phyloP scores from a whole-genome alignment of 2,329 filamentous ascomycete species.

The Botrytis squamosa region DNA sequence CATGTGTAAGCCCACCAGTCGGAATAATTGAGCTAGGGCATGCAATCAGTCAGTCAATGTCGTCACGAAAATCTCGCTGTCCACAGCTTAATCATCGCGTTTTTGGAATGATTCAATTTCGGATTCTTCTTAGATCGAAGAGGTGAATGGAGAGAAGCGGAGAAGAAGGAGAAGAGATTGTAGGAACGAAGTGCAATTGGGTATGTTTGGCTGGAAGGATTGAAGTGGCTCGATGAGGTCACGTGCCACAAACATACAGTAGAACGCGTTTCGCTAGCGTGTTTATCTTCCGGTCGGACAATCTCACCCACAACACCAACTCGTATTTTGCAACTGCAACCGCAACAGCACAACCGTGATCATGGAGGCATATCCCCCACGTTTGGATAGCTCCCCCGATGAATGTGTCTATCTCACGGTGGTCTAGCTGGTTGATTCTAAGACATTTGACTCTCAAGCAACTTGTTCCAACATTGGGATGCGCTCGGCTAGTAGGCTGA shows the following conservation, averaged over 20 bases:
- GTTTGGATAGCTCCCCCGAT: not conserved
- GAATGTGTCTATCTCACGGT: conserved; percentile 1
- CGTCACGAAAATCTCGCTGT: not conserved
- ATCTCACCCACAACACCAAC: conserved; percentile 5
- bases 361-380: not conserved
- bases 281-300: conserved; percentile 10
- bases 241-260: not conserved
- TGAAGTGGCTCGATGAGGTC: not conserved
- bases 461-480: not conserved
- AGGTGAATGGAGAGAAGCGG: not conserved
- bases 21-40: not conserved
- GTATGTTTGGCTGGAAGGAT: conserved; percentile 1
- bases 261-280: conserved; percentile 15
- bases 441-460: conserved; percentile 13
- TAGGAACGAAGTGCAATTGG: not conserved
- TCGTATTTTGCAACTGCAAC: conserved; percentile 10
- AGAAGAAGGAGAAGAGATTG: conserved; percentile 6
- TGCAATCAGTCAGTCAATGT: not conserved
- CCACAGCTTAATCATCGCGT: not conserved
- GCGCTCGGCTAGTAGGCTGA: conserved; percentile 12
- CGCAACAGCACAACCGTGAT: not conserved
- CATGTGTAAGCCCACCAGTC: not conserved
- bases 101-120: not conserved
- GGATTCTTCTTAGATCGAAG: not conserved
- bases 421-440: conserved; percentile 17